These are phyloP conservation scores for Aspergillus steynii DNA, from an alignment of 495 filamentous ascomycete genomes.

Conservation along the genomic window DNA sequence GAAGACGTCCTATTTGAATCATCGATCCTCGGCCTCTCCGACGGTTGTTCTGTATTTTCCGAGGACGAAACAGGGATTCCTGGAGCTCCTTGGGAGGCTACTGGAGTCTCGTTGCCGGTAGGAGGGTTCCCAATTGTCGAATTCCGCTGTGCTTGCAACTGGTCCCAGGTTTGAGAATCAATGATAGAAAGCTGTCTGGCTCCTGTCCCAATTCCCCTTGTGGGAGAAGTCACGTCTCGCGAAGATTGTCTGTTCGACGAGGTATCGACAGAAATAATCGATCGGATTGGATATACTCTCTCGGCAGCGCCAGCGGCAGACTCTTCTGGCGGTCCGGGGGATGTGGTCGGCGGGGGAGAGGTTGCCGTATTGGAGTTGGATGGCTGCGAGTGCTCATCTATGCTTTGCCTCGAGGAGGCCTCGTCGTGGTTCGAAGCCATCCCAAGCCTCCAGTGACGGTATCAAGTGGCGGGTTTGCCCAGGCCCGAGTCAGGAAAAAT, in stretches of 20 bases:
- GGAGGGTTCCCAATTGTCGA: constrained; percentile 1
- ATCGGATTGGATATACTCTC: constrained; percentile 77
- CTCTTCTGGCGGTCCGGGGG: background rate
- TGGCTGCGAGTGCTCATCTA: background rate
- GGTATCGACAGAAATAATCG: constrained; percentile 70
- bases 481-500: background rate
- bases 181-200: constrained; percentile 37
- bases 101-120: background rate
- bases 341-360: background rate
- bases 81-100: background rate
- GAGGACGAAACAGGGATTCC: constrained; percentile 7
- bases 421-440: constrained; percentile 2
- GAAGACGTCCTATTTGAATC: background rate
- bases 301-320: constrained; percentile 50
- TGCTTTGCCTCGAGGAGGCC: background rate
- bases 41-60: background rate
- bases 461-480: background rate
- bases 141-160: constrained; percentile 20
- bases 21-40: background rate
- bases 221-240: constrained; percentile 8
- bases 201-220: constrained; percentile 25
- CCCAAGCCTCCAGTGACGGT: background rate
- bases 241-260: constrained; percentile 9
- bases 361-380: background rate
- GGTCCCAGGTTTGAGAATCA: constrained; percentile 31